These are phyloP conservation scores for Phlebiopsis gigantea DNA, from an alignment of 768 basidiomycete species.

Conservation along the genomic window DNA sequence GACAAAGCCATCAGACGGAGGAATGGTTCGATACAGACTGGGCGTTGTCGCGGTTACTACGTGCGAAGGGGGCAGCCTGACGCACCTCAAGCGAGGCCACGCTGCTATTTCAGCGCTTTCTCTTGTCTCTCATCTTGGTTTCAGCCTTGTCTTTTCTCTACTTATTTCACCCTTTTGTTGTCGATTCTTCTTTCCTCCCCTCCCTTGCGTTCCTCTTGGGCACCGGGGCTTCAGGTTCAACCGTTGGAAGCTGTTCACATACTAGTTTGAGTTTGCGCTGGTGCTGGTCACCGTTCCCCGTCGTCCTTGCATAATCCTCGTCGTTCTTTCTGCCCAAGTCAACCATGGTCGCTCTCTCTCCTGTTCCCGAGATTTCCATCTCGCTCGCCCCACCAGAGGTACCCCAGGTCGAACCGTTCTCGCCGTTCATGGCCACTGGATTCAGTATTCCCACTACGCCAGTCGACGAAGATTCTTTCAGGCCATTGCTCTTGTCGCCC, in stretches of 20 bases:
- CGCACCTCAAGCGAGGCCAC: slow-evolving; percentile 7
- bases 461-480: slow-evolving; percentile 44
- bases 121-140: slow-evolving; percentile 19
- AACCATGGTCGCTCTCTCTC: slow-evolving; percentile 30
- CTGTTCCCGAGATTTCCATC: slow-evolving; percentile 65
- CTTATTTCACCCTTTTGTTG: slow-evolving; percentile 21
- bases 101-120: slow-evolving; percentile 18
- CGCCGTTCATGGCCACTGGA: slow-evolving; percentile 46
- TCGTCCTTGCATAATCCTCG: slow-evolving; percentile 1
- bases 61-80: slow-evolving; percentile 2
- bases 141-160: slow-evolving; percentile 6
- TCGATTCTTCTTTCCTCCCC: slow-evolving; percentile 28
- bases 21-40: not conserved
- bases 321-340: slow-evolving; percentile 46
- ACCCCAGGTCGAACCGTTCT: slow-evolving; percentile 47
- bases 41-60: slow-evolving; percentile 4
- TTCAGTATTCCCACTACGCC: slow-evolving; percentile 21
- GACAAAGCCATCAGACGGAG: not conserved
- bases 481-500: slow-evolving; percentile 54
- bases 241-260: slow-evolving; percentile 15
- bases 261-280: slow-evolving; percentile 18
- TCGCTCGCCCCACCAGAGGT: slow-evolving; percentile 62
- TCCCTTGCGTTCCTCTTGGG: slow-evolving; percentile 20
- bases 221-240: slow-evolving; percentile 23
- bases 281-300: slow-evolving; percentile 30